A percentile compares a stretch with the other conserved stretches of the same genome.
Conservation (phyloP, 1,139 yeast genomes). For the Pichia sp. region DNA sequence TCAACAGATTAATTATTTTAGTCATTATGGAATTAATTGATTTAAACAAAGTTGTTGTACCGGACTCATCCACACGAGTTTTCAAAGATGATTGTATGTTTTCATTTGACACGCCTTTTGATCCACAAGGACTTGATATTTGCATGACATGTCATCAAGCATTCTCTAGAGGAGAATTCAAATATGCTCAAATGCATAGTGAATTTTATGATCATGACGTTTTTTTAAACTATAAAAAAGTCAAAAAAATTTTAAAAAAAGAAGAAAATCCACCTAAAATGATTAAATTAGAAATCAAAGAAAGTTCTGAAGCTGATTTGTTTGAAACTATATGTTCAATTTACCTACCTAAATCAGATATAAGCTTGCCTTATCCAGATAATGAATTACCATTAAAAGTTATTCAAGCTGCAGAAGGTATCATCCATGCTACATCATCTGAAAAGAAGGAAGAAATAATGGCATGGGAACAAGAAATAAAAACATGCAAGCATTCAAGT, state of each 20-base stretch:
- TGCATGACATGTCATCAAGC: conserved; percentile 64
- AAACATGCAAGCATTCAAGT: conserved; percentile 71
- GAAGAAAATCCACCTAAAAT: conserved; percentile 45
- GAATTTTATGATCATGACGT: conserved; percentile 45
- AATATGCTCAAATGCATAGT: conserved; percentile 52
- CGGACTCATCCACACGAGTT: conserved; percentile 31
- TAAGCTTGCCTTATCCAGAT: conserved; percentile 19
- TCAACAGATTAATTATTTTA: no score
- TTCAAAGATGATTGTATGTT: conserved; percentile 82
- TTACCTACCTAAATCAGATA: conserved; percentile 37
- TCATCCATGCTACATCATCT: conserved; percentile 62
- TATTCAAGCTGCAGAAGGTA: conserved; percentile 36
- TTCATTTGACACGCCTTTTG: conserved; percentile 69
- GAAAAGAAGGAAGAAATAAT: conserved; percentile 64
- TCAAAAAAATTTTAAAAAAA: conserved; percentile 37
- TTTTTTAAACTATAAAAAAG: conserved; percentile 51
- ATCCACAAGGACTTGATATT: conserved; percentile 60
- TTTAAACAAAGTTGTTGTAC: conserved; percentile 13
- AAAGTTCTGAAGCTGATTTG: conserved; percentile 61
- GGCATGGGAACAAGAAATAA: conserved; percentile 88
- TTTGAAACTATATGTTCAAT: conserved; percentile 46
- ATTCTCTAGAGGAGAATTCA: conserved; percentile 44
- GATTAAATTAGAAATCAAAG: conserved; percentile 69
- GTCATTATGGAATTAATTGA: no score
- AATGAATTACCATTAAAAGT: conserved; percentile 20